These are phyloP conservation scores for Jamesozyma jinghongensis DNA, from an alignment of 805 yeast species.

Conservation along the genomic window DNA sequence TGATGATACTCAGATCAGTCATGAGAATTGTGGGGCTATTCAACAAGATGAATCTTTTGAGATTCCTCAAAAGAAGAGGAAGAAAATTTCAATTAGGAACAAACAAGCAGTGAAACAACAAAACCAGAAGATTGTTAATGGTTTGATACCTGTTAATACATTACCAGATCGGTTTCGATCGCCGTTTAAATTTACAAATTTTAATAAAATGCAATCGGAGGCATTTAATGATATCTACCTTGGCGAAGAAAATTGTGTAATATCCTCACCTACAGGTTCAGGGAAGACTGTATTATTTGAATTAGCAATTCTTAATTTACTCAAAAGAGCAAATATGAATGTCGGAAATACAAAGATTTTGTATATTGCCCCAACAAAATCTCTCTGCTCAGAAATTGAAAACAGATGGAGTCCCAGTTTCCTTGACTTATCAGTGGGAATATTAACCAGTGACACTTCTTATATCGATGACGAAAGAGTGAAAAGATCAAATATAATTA, in stretches of 20 bases:
- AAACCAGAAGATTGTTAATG: background rate
- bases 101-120: background rate
- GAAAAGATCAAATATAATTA: slow-evolving; percentile 41
- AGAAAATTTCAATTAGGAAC: slow-evolving; percentile 3
- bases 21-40: background rate
- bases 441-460: slow-evolving; percentile 48
- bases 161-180: slow-evolving; percentile 34
- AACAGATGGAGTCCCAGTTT: slow-evolving; percentile 40
- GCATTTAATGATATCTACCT: slow-evolving; percentile 34
- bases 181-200: slow-evolving; percentile 12
- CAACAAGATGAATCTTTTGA: background rate
- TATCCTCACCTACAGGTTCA: slow-evolving; percentile 52
- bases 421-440: slow-evolving; percentile 37
- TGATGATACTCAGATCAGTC: slow-evolving; percentile 10
- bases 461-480: slow-evolving; percentile 37
- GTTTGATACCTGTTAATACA: slow-evolving; percentile 3
- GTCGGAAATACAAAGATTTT: slow-evolving; percentile 26
- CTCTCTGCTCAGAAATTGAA: slow-evolving; percentile 44
- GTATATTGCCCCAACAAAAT: slow-evolving; percentile 54
- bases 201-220: slow-evolving; percentile 45
- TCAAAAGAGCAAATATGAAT: slow-evolving; percentile 12
- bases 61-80: background rate
- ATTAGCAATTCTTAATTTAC: slow-evolving; percentile 37
- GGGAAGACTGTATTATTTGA: slow-evolving; percentile 51
- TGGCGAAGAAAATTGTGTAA: slow-evolving; percentile 34